phyloP scores from a whole-genome alignment of 23 red algal species.

The Gracilaria gracilis region DNA sequence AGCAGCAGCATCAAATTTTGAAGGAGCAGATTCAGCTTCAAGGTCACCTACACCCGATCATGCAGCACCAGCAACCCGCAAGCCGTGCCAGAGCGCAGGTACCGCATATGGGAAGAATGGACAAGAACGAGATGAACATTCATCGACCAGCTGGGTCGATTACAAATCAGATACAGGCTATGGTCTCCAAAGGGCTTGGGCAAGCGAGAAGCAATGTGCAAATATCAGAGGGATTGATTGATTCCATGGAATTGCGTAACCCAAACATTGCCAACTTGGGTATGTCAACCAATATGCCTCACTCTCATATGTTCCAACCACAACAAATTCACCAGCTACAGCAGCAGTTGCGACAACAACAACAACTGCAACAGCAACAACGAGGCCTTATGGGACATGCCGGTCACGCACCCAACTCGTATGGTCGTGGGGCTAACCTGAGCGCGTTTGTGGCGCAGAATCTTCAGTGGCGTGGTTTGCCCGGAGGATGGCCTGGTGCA shows the following conservation, averaged over 20 bases:
- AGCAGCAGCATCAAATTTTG: conserved; percentile 54
- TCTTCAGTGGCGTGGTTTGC: neutral
- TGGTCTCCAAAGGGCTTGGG: conserved; percentile 14
- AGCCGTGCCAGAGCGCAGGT: neutral
- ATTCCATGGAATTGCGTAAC: neutral
- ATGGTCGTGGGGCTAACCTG: neutral
- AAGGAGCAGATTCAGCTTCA: conserved; percentile 36
- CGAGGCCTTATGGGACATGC: conserved; percentile 11
- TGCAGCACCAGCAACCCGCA: conserved; percentile 48
- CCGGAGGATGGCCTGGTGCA: neutral
- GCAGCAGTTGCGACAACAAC: conserved; percentile 29
- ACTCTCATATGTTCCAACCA: conserved; percentile 3
- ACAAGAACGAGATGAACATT: conserved; percentile 44
- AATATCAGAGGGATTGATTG: conserved; percentile 23
- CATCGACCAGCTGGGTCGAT: neutral
- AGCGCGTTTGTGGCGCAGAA: neutral
- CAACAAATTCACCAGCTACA: conserved; percentile 36
- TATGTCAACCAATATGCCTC: neutral
- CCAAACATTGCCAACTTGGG: neutral
- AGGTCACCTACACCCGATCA: neutral
- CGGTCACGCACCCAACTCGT: neutral
- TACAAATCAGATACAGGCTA: neutral
- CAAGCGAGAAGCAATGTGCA: neutral
- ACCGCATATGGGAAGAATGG: neutral
- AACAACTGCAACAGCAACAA: conserved; percentile 21